Percentiles rank a stretch among this genome's conserved stretches.
phyloP scores from a whole-genome alignment of 1,284 basidiomycete genomes.

The Cystobasidium slooffiae region DNA sequence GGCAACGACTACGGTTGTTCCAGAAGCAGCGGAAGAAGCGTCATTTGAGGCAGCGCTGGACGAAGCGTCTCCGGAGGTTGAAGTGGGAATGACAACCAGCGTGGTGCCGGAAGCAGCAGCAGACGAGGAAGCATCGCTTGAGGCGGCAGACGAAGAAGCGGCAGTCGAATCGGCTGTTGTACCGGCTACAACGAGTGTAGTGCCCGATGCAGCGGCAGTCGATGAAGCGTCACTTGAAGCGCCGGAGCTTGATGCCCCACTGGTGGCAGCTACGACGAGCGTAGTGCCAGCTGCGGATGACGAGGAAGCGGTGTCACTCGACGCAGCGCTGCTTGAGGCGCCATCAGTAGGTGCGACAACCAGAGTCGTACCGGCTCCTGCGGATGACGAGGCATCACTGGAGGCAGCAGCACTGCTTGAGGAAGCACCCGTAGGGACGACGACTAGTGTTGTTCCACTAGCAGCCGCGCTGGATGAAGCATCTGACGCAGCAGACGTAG shows the following conservation, averaged over 20 bases:
- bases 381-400: neutral
- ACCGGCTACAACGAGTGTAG: constrained; percentile 9
- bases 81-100: constrained; percentile 1
- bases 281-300: constrained; percentile 4
- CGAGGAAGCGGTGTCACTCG: neutral
- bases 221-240: neutral
- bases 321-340: neutral
- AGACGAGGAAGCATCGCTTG: neutral
- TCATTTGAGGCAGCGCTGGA: constrained; percentile 1
- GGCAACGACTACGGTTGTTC: constrained; percentile 5
- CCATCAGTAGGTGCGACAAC: neutral
- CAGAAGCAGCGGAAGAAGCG: constrained; percentile 16
- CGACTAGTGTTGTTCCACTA: constrained; percentile 22
- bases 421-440: constrained; percentile 3
- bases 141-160: neutral
- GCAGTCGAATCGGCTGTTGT: too few relatives aligned
- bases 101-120: constrained; percentile 1
- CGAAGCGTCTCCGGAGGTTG: neutral
- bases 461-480: constrained; percentile 9
- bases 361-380: neutral
- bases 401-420: constrained; percentile 5
- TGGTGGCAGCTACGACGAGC: neutral
- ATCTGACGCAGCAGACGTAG: neutral
- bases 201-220: constrained; percentile 3
- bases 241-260: neutral